Evolutionary conservation across 805 yeast genomes (phyloP), one percentile per base, ranked within the genome.

Genomic region (Candida coleopterorum): DNA sequence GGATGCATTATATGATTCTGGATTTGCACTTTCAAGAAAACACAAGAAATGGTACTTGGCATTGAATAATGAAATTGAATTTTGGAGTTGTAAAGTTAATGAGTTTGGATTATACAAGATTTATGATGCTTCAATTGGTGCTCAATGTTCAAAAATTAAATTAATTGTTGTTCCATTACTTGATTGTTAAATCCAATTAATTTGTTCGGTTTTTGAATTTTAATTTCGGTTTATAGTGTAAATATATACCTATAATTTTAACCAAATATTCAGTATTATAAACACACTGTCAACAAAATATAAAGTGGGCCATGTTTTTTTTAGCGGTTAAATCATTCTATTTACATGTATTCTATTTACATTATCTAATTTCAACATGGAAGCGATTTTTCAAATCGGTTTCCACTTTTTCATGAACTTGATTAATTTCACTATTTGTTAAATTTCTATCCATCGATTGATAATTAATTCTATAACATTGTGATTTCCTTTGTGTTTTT

Each of bases 361-460:
- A 18, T n/a, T 50, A 61, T 37, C 72, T 75, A 41, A 88, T 58
- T 45, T 76, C 79, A 7, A 88, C 79, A 3, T 68, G 64, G 49
- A 71, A 81, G 30, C 55, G 63, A 5, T 65, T 53, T 14, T 60
- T 64, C 46, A 93, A 67, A n/a, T 72, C 73, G 1, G 56, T 47
- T 43, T 85, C 77, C 18, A 90, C 85, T 26, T 64, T 56, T 2
- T 74, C 73, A 53, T 93, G 95, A 32, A 87, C 63, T 1, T 51
- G 67, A 53, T 90, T 90, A 37, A 93, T 74, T 56, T 93, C 97
- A 2, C 75, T 81, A 54, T 84, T 87, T 18, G 95, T 86, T 47
- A 93, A 68, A 40, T 84, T 83, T 50, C 96, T 76, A 50, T 90
- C 97, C 97, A 93, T 89, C 2, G 96, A 84, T 63, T 93, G 97